Evolutionary conservation across 2,329 filamentous ascomycete genomes (phyloP), one percentile per base, ranked within the genome.

Genomic region (Cladosporium colombiae): DNA sequence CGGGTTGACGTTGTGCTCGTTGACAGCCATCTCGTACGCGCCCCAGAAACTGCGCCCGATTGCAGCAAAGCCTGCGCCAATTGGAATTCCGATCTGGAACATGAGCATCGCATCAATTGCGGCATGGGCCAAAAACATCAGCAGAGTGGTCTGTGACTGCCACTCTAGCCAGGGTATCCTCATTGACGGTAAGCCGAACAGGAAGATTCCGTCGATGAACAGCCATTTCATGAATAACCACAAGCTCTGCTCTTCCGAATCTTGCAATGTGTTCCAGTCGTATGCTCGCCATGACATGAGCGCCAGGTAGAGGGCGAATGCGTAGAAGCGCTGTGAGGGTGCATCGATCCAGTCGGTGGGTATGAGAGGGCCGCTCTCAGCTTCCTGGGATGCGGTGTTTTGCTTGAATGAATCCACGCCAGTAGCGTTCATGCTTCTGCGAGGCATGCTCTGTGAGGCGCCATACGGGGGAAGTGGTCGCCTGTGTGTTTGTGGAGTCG

Each of bases 111-210:
- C 90, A 81, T 97, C 92, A 62, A 91, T 78, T 1, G 90, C 75
- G 2, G 89, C 85, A 77, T 97, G 93, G 3, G 84, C 71, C 56
- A 91, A 78, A 74, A 95, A 96, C 25, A 93, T 80, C 35, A 86
- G 81, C 50, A 90, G 85, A 63, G 91, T 90, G 0, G 88, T 88
- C 40, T 86, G 85, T 74, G 91, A 91, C 52, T 91, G 92, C 82
- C 94, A 92, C 81, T 98, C 93, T 66, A 99, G 83, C 96, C 95
- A 99, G 66, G 95, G 95, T 84, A 99, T 97, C 76, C 91, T 88
- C 72, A 99, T 79, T 70, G 91, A 86, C 21, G 96, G 94, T 63
- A 99, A 81, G 8, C 91, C 91, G 77, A 96, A 97, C 69, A 98
- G 83, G 77, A 93, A 97, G 27, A 90, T 79, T 67, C 91, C 90